Percentiles rank a stretch among this genome's conserved stretches.
phyloP scores from a whole-genome alignment of 1,139 yeast genomes.

The Yamadazyma diospyri region DNA sequence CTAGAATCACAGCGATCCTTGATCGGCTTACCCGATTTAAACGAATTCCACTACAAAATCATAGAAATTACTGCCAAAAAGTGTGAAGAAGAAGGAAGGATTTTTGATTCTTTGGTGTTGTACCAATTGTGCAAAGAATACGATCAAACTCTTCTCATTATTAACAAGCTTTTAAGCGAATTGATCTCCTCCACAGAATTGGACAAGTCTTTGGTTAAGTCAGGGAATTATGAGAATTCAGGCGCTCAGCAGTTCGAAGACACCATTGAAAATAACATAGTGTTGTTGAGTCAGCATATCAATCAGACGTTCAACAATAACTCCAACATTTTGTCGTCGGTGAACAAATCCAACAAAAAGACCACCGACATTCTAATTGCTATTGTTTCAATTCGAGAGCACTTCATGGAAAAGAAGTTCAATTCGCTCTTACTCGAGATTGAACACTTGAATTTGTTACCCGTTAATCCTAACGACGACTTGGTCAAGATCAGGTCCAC shows the following conservation, averaged over 20 bases:
- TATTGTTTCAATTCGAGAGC: conserved; percentile 64
- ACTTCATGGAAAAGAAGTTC: conserved; percentile 58
- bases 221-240: conserved; percentile 31
- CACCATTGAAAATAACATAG: conserved; percentile 44
- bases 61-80: conserved; percentile 81
- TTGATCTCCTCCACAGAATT: conserved; percentile 70
- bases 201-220: conserved; percentile 52
- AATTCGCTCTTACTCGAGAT: conserved; percentile 56
- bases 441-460: conserved; percentile 62
- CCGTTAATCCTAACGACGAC: conserved; percentile 46
- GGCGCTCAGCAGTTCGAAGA: conserved; percentile 21
- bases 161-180: conserved; percentile 79
- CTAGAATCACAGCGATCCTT: conserved; percentile 77
- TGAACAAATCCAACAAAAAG: conserved; percentile 49
- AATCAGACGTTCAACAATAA: conserved; percentile 52
- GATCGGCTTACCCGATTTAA: conserved; percentile 55
- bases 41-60: conserved; percentile 49
- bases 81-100: conserved; percentile 91
- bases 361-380: conserved; percentile 64
- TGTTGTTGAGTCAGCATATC: conserved; percentile 57
- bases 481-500: conserved; percentile 33
- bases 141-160: conserved; percentile 74
- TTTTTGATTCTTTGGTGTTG: conserved; percentile 78
- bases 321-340: conserved; percentile 42
- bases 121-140: conserved; percentile 89